Evolutionary conservation across 2,329 filamentous ascomycete genomes (phyloP), one percentile per base, ranked within the genome.

Genomic region (Coleophoma eucalyptorum): DNA sequence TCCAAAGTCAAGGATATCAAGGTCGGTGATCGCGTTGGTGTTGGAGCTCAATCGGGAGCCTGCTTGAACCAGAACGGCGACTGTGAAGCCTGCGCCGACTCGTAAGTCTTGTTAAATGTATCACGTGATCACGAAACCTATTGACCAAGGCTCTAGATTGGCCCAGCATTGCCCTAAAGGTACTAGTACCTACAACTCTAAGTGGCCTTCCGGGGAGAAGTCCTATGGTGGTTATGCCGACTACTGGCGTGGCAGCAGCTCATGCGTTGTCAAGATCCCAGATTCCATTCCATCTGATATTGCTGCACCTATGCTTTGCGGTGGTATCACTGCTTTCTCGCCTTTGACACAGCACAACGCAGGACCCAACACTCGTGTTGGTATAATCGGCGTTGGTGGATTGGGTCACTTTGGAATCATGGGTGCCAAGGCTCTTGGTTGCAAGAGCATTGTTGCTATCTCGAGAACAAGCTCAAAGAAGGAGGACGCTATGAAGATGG

Each of bases 381-480:
- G 82, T 0, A 77, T 91, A 47, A 72, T 89, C 4, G 86, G 87
- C 5, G 73, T 90, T 6, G 87, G 87, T 4, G 87, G 87, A 0
- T 68, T 90, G 1, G 86, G 87, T 0, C 86, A 91, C 64, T 80
- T 90, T 55, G 87, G 79, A 0, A 65, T 91, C n/a, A 72, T 87
- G 52, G 89, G 81, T 65, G 82, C 86, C 1, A 81, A 77, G 57
- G 87, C 87, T 0, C 69, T 91, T 2, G 84, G 83, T 11, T 83
- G 83, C 19, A 81, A 88, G 46, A 75, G 76, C 4, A 75, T 83
- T 5, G 80, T 83, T 19, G 82, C 80, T 16, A 77, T 87, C 55
- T 83, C 80, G 8, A 79, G 84, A 54, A 78, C 74, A 0, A 69
- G 71, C 1, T 58, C 67, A 65, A 87, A 87, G 71, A 72, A 67